A percentile compares a stretch with the other conserved stretches of the same genome.
Conservation (phyloP, 2,329 filamentous ascomycete genomes). For the Venturia asperata region DNA sequence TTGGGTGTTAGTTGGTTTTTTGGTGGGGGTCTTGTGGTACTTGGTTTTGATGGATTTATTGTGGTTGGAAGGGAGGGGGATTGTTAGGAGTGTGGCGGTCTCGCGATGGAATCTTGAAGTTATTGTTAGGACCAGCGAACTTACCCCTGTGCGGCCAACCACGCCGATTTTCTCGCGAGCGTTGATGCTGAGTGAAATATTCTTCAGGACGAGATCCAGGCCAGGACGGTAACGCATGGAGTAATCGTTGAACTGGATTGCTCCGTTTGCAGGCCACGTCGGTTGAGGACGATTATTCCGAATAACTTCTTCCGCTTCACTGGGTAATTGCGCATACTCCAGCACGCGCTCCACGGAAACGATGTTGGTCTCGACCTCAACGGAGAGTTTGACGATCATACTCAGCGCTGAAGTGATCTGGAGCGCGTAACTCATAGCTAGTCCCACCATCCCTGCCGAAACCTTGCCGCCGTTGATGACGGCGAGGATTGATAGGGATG, state of each 20-base stretch:
- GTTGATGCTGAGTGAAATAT: constrained; percentile 80
- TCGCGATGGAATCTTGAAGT: not conserved
- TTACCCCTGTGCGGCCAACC: constrained; percentile 75
- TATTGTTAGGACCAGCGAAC: not conserved
- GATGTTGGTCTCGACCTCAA: constrained; percentile 94
- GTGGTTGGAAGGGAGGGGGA: no score
- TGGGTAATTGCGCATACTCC: constrained; percentile 78
- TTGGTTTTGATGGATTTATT: no score
- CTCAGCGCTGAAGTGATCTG: constrained; percentile 93
- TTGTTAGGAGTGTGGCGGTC: no score
- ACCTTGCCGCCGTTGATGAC: constrained; percentile 57
- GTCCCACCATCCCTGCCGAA: constrained; percentile 65
- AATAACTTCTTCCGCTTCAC: constrained; percentile 83
- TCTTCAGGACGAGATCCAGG: constrained; percentile 78
- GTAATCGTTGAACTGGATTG: constrained; percentile 78
- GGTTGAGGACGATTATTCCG: constrained; percentile 70
- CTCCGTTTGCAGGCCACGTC: constrained; percentile 77
- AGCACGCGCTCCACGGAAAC: constrained; percentile 90
- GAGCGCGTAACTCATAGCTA: constrained; percentile 86
- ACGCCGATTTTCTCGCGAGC: constrained; percentile 91
- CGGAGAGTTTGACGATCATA: constrained; percentile 91
- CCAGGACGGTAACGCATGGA: constrained; percentile 80
- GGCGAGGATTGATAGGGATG: constrained; percentile 66
- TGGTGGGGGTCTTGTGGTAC: no score
- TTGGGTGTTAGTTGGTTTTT: not conserved